Evolutionary conservation across 495 filamentous ascomycete genomes (phyloP).

Genomic region (Neurospora sp.): DNA sequence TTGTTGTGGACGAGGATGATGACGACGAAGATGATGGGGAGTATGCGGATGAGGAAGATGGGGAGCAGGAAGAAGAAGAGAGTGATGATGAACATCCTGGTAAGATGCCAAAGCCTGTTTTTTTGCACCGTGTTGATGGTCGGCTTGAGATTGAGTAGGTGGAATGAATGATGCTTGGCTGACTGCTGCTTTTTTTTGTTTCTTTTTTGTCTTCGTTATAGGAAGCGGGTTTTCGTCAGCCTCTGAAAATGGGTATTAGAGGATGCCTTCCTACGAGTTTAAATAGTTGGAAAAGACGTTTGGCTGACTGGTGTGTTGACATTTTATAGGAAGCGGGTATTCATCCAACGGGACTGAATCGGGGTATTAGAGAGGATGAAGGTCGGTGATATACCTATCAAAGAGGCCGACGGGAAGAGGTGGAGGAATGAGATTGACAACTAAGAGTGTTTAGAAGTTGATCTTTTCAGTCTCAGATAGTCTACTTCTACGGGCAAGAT

Average conservation of each 20-base stretch:
- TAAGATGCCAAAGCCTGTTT: neutral
- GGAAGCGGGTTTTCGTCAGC: neutral
- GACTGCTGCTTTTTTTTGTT: neutral
- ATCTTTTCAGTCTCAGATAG: neutral
- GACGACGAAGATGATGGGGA: conserved; percentile 6
- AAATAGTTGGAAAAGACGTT: neutral
- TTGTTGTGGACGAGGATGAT: conserved; percentile 3
- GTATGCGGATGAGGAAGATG: conserved; percentile 1
- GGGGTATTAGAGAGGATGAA: neutral
- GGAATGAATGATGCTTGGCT: neutral
- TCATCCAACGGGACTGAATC: neutral
- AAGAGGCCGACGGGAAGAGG: neutral
- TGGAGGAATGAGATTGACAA: neutral
- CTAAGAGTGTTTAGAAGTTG: neutral
- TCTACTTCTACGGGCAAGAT: neutral
- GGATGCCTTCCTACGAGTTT: neutral
- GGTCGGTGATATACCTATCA: neutral
- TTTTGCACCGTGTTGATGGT: neutral
- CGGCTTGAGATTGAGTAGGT: neutral
- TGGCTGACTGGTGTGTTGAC: neutral
- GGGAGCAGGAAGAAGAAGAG: neutral
- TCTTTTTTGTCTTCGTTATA: neutral
- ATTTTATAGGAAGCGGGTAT: neutral
- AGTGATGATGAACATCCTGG: neutral
- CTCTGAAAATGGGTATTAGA: neutral